A percentile compares a stretch with the other conserved stretches of the same genome.
Evolutionary conservation across 257 asterid species (phyloP).

Genomic region (Fraxinus cuspidata): DNA sequence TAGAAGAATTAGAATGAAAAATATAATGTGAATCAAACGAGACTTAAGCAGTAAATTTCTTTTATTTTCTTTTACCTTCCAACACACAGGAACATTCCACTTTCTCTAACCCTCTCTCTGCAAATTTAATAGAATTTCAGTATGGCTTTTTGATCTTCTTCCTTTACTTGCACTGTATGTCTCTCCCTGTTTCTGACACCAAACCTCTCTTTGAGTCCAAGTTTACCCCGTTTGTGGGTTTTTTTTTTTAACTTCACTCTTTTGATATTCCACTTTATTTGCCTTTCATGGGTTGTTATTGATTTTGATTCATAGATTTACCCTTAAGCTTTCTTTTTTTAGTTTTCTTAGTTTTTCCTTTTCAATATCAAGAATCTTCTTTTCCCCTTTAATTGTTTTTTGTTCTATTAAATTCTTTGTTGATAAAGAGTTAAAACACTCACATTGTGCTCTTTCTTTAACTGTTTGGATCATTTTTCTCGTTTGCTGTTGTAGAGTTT

Average conservation of each 20-base stretch:
- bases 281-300: conserved; percentile 52
- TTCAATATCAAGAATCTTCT: conserved; percentile 28
- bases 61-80: too few relatives aligned
- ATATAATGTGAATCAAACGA: too few relatives aligned
- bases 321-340: conserved; percentile 38
- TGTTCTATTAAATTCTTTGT: conserved; percentile 25
- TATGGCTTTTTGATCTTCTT: conserved; percentile 14
- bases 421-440: conserved; percentile 17
- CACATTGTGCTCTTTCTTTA: conserved; percentile 21
- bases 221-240: conserved; percentile 35
- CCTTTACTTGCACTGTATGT: conserved; percentile 6
- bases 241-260: conserved; percentile 29
- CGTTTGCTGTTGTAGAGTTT: not conserved
- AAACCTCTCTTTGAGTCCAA: conserved; percentile 76
- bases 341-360: conserved; percentile 11
- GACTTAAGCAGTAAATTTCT: too few relatives aligned
- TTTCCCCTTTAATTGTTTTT: conserved; percentile 26
- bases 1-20: too few relatives aligned
- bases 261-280: conserved; percentile 38
- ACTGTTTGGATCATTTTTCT: conserved; percentile 7
- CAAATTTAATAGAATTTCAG: conserved; percentile 7
- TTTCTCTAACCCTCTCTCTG: conserved; percentile 28
- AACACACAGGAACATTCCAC: conserved; percentile 15
- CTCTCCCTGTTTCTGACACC: conserved; percentile 52
- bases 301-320: conserved; percentile 53